A percentile compares a stretch with the other conserved stretches of the same genome.
These are phyloP conservation scores for Nemania sp. DNA, from an alignment of 2,329 filamentous ascomycete species.

Conservation along the genomic window DNA sequence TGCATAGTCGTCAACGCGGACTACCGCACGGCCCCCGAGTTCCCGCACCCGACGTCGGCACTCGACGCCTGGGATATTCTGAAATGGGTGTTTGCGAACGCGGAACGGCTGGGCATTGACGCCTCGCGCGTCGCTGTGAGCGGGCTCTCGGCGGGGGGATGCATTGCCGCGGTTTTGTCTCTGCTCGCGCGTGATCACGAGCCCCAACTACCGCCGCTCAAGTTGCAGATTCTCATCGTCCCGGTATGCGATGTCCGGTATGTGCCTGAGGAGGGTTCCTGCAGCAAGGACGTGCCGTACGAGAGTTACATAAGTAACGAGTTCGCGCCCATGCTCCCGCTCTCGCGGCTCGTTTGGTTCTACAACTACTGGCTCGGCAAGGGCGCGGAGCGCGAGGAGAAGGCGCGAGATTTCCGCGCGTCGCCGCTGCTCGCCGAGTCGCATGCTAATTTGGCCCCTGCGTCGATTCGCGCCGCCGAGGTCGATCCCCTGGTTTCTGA, in stretches of 20 bases:
- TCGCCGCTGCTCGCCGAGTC: conserved; percentile 42
- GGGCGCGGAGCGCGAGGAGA: conserved; percentile 34
- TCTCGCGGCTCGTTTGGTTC: conserved; percentile 42
- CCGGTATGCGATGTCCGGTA: conserved; percentile 42
- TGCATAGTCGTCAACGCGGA: conserved; percentile 54
- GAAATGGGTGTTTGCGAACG: conserved; percentile 43
- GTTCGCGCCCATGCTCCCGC: conserved; percentile 41
- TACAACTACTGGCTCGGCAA: conserved; percentile 44
- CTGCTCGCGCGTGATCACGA: conserved; percentile 32
- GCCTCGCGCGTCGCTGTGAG: conserved; percentile 30
- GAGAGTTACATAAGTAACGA: conserved; percentile 40
- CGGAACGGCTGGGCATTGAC: conserved; percentile 35
- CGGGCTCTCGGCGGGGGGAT: conserved; percentile 36
- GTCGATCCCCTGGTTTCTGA: conserved; percentile 42
- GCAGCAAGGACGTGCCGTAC: conserved; percentile 36
- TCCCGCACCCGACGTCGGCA: conserved; percentile 51
- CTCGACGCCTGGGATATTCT: conserved; percentile 54
- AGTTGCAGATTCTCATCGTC: conserved; percentile 41
- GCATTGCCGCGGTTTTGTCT: conserved; percentile 34
- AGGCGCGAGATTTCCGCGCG: conserved; percentile 38
- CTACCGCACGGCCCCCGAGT: conserved; percentile 56
- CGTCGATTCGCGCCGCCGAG: conserved; percentile 40
- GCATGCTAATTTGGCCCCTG: conserved; percentile 40
- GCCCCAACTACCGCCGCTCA: conserved; percentile 35
- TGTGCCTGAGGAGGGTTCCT: conserved; percentile 39